Base-by-base conservation (phyloP, 1,284 basidiomycete species). In the Peniophora sp. region DNA sequence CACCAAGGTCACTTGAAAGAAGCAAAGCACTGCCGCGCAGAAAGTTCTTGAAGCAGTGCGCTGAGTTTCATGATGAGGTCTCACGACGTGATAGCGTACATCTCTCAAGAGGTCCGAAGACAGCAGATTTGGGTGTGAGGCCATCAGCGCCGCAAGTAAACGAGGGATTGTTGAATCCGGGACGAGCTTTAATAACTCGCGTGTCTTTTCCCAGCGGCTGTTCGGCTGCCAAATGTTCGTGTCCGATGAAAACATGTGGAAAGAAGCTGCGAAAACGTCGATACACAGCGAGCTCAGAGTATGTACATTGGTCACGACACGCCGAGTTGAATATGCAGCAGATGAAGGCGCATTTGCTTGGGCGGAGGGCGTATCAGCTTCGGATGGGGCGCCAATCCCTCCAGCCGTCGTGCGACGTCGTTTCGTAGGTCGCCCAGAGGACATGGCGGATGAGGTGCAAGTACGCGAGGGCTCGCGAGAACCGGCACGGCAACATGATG, bases 71-170 rank as follows among this genome's bases (percentile, higher is more conserved):
- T 52, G 48, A 3, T 50, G 14, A 14, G 43, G 19, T 20, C 19
- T 48, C 38, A 49, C 17, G 24, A 51, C 34, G 46, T 25, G 3
- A 50, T 35, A 45, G 27, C 74, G 52, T 59, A 83, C 83, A 55
- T 79, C 69, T 36, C 71, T 68, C 32, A 86, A 79, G 16, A 84
- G 66, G 14, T 72, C 75, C 56, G 79, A 72, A 14, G 64, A 70
- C 32, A 85, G 66, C 48, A 74, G 65, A 2, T 69, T 70, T 3
- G 84, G 79, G 57, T 72, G 77, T 8, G 69, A 63, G 1, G 67
- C 59, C 50, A 68, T 70, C 25, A 86, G 63, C 60, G 74, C 70
- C 3, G 71, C 60, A 54, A 83, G 80, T 12, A 85, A 49, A 51
- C 65, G 73, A 36, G 75, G 71, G 10, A 78, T 63, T 2, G 82